Evolutionary conservation across 2,329 filamentous ascomycete species (phyloP).

Genomic region (Furcasterigmium sp.): DNA sequence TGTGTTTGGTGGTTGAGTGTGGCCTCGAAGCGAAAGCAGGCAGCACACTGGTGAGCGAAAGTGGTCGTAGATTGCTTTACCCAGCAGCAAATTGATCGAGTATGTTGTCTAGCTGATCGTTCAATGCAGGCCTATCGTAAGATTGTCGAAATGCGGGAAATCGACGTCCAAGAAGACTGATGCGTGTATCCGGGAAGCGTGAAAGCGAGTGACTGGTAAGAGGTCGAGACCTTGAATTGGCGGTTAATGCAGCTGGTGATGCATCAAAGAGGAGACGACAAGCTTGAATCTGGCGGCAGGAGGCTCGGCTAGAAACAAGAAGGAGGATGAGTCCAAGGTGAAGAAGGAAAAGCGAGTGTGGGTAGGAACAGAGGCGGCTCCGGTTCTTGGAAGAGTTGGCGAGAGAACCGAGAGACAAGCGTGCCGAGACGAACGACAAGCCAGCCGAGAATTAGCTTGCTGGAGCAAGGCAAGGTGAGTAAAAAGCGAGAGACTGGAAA

Average conservation of each 20-base stretch:
- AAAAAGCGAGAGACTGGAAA: background rate
- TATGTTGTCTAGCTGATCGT: too few species aligned
- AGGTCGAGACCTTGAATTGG: background rate
- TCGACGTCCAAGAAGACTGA: background rate
- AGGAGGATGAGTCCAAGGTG: background rate
- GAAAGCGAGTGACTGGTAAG: conserved; percentile 3
- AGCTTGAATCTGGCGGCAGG: background rate
- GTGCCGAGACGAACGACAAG: background rate
- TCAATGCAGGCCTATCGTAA: too few species aligned
- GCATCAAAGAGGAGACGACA: background rate
- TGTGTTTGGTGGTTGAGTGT: background rate
- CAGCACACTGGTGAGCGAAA: too few species aligned
- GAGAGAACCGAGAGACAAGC: background rate
- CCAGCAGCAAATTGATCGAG: too few species aligned
- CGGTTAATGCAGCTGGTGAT: background rate
- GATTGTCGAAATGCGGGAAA: background rate
- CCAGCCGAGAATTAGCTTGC: background rate
- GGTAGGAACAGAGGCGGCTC: background rate
- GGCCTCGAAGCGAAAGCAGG: background rate
- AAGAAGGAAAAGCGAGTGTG: conserved; percentile 2
- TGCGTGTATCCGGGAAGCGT: background rate
- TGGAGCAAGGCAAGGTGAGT: background rate
- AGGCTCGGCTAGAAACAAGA: background rate
- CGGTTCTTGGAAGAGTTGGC: background rate
- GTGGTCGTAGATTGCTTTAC: too few species aligned